Conservation (phyloP, 2,329 filamentous ascomycete species). For the Penicillium sp. region DNA sequence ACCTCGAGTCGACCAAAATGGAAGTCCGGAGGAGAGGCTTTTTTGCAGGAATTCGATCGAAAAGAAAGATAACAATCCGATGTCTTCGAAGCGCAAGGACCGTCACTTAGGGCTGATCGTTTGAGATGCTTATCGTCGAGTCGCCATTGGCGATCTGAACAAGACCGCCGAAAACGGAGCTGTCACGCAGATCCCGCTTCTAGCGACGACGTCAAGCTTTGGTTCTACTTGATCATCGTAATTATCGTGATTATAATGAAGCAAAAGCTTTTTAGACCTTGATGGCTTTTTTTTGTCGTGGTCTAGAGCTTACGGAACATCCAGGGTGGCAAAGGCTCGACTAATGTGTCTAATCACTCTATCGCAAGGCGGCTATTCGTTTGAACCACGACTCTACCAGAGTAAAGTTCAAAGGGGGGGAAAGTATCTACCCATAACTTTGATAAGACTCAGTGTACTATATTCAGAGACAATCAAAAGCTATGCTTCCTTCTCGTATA, state of each 20-base stretch:
- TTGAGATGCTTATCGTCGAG: constrained; percentile 4
- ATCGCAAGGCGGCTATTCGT: too few species aligned
- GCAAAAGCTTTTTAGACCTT: neutral
- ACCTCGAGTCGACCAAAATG: constrained; percentile 9
- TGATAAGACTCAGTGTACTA: too few species aligned
- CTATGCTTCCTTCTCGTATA: too few species aligned
- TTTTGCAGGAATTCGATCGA: neutral
- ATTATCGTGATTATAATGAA: neutral
- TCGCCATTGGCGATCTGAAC: constrained; percentile 3
- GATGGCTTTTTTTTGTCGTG: neutral
- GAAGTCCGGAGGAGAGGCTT: constrained; percentile 17
- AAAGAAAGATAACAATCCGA: neutral
- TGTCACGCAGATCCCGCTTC: neutral
- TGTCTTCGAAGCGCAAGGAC: too few species aligned
- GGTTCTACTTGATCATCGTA: neutral
- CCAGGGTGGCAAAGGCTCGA: too few species aligned
- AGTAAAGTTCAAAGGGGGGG: too few species aligned
- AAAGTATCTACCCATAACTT: too few species aligned
- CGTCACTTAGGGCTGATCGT: neutral
- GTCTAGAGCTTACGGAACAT: too few species aligned
- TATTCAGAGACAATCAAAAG: too few species aligned
- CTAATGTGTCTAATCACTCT: too few species aligned
- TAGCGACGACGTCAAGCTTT: neutral
- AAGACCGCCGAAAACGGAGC: neutral
- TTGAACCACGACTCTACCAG: too few species aligned